phyloP scores from a whole-genome alignment of 345 rosid genomes.

The Gossypium raimondii region DNA sequence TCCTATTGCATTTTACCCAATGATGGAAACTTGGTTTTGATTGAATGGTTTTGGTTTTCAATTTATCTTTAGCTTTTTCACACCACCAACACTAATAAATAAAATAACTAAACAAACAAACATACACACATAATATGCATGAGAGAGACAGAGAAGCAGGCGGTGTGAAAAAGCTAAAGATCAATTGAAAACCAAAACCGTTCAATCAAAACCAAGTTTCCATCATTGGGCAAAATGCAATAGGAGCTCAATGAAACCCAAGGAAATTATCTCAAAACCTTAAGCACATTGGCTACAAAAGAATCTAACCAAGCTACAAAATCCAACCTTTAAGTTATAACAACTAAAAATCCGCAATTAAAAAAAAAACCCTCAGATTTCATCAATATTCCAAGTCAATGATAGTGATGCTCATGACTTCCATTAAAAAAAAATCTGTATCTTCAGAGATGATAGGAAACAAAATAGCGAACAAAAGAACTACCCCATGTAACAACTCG shows the following conservation, averaged over 20 bases:
- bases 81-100: too few species aligned
- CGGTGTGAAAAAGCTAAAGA: not conserved
- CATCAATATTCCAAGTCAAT: not conserved
- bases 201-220: not conserved
- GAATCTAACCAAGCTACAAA: not conserved
- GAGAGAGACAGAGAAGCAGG: not conserved
- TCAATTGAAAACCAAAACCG: conserved; percentile 11
- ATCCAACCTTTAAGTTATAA: not conserved
- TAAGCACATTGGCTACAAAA: not conserved
- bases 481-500: not conserved
- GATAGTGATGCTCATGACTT: not conserved
- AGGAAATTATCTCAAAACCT: not conserved
- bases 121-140: too few species aligned
- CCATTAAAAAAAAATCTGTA: not conserved
- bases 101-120: too few species aligned
- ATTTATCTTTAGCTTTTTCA: too few species aligned
- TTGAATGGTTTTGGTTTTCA: too few species aligned
- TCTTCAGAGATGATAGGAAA: not conserved
- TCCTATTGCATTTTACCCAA: too few species aligned
- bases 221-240: conserved; percentile 22
- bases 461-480: not conserved
- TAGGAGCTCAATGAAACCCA: not conserved
- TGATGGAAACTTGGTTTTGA: too few species aligned
- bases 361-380: not conserved
- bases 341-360: not conserved